Evolutionary conservation across 75 land plant species (phyloP), one percentile per base, ranked within the genome.

Genomic region (Picea sitchensis): DNA sequence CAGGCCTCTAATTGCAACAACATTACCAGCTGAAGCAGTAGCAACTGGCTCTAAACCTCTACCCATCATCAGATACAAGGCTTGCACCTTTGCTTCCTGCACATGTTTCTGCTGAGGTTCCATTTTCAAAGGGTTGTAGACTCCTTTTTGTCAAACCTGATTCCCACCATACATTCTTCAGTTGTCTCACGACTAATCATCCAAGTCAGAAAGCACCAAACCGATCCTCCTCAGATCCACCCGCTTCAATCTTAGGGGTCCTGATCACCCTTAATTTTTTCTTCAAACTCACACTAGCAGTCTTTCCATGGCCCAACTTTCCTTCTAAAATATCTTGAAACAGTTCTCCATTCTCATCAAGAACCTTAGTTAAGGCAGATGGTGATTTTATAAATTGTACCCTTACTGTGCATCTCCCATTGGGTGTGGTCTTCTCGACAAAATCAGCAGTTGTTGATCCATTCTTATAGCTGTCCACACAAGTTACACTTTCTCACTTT

Each of bases 41-140:
- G 87, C 41, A 26, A 84, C 88, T 14, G 97, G 93, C 81, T 90
- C 89, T 78, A 96, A 78, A 5, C 92, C 95, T 79, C 92, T 91
- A 30, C 99, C 99, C 97, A 96, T 96, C 99, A 96, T 96, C 76
- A 92, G 71, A 78, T 96, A 96, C 67, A 96, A 74, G 4, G 90
- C 86, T 44, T 92, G 90, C 31, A 94, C 81, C 65, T 84, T 88
- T n/a, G 92, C 99, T 77, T 87, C 99, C 78, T 94, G 97, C 72
- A 96, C 13, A 79, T 94, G 87, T 79, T 80, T 94, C 65, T 86
- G 89, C 73, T 80, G 82, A 34, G 57, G 44, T 8, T 93, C 94
- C 31, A 56, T 79, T 73, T 84, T 90, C 21, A 85, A 34, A 13
- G 99, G 99, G 81, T 96, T 93, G 80, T 96, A 91, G 9, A 92